Conservation (phyloP, 2,329 filamentous ascomycete species). For the Cucurbitaria berberidis region DNA sequence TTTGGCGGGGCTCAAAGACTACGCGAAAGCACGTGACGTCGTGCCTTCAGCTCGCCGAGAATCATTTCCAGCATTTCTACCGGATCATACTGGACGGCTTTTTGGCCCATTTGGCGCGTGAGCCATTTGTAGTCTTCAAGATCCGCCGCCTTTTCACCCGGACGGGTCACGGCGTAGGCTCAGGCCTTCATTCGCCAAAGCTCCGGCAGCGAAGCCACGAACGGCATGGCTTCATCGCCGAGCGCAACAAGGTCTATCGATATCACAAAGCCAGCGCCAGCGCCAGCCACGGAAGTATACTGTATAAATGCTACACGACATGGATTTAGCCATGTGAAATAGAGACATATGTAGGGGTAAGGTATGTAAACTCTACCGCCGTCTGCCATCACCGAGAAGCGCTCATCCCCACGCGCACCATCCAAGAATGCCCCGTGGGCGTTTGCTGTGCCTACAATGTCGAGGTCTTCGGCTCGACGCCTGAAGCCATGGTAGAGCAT, state of each 20-base stretch:
- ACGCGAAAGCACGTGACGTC: slow-evolving; percentile 22
- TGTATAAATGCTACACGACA: neutral
- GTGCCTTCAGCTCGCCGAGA: neutral
- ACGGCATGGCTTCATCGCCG: neutral
- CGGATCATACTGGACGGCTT: neutral
- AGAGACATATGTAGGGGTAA: neutral
- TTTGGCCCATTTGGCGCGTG: neutral
- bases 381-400: neutral
- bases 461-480: neutral
- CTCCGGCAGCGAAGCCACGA: neutral
- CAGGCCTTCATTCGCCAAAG: neutral
- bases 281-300: neutral
- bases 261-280: neutral
- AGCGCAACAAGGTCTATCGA: neutral
- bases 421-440: neutral
- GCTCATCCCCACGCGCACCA: neutral
- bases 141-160: neutral
- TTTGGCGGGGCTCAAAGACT: slow-evolving; percentile 14
- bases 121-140: neutral
- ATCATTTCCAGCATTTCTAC: neutral
- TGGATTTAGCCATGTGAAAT: neutral
- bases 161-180: neutral
- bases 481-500: neutral
- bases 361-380: neutral
- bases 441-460: neutral